Base-by-base conservation (phyloP, 805 yeast genomes). In the Dipodascus geniculatus region DNA sequence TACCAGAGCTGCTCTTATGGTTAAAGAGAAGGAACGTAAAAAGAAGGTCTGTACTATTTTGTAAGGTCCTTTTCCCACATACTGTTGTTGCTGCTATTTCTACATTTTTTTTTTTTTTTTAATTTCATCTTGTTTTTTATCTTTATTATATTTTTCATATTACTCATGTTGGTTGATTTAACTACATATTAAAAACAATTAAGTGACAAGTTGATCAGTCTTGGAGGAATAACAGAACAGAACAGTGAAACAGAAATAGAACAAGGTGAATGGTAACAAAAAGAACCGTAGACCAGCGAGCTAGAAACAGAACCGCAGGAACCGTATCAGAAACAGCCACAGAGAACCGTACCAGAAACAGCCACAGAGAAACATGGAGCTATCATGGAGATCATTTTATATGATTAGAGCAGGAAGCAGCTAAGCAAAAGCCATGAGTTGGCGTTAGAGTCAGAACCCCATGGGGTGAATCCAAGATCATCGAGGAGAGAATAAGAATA, bases 1-100 rank as follows among this genome's bases (percentile, higher is more conserved):
- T 33, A 87, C 96, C 22, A 80, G 96, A 69, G 96, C 96, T 54
- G 87, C 96, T 19, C 78, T 88, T 63, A 79, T 77, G 74, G 80
- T 82, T 54, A 80, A 82, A 70, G 79, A 75, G 64, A 68, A 71
- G 69, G 68, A 62, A 63, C 69, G 70, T 68, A 71, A 71, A 65
- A 78, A 77, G 49, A 47, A 47, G 49, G 44, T 38, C 14, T 47
- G 49, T 23, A 47, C 31, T 23, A 47, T 47, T 47, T 47, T 47
- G 49, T 47, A 47, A 47, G n/a, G 14, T 6, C 33, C 33, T 28
- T 28, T 28, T 28, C 11, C 33, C 11, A 6, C 33, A 28, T 28
- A 28, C 33, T 28, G 33, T 28, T 28, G 33, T 28, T 28, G 33
- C 33, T 28, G 33, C 33, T 28, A 28, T 11, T 11, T 28, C 33